Percentiles rank a stretch among this genome's conserved stretches.
Evolutionary conservation across 2,329 filamentous ascomycete species (phyloP).

Genomic region (Fusarium camptoceras): DNA sequence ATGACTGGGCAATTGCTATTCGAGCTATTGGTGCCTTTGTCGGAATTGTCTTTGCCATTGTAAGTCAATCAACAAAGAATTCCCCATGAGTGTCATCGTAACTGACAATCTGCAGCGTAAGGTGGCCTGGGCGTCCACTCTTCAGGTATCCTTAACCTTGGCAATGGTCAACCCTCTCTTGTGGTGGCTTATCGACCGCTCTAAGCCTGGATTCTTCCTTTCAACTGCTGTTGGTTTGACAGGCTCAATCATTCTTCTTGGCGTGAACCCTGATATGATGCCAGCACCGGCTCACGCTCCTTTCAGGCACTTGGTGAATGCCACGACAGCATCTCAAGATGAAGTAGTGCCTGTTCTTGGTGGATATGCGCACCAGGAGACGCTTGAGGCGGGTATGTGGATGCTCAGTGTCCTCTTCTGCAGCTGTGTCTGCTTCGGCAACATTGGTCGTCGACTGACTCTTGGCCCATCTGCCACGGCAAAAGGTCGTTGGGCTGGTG

Average conservation of each 20-base stretch:
- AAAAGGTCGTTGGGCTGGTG: slow-evolving; percentile 61
- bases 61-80: slow-evolving; percentile 59
- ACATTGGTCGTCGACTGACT: slow-evolving; percentile 87
- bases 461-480: slow-evolving; percentile 57
- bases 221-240: slow-evolving; percentile 78
- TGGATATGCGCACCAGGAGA: slow-evolving; percentile 70
- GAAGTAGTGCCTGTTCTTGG: slow-evolving; percentile 51
- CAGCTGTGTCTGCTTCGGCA: slow-evolving; percentile 94
- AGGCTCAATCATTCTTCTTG: slow-evolving; percentile 79
- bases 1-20: slow-evolving; percentile 78
- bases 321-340: slow-evolving; percentile 14
- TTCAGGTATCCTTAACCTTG: slow-evolving; percentile 91
- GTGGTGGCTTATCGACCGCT: slow-evolving; percentile 97
- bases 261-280: slow-evolving; percentile 81
- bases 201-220: slow-evolving; percentile 83
- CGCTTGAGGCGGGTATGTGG: slow-evolving; percentile 83
- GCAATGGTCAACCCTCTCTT: slow-evolving; percentile 91
- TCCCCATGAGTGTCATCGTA: background rate
- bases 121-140: slow-evolving; percentile 91
- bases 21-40: slow-evolving; percentile 71
- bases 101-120: slow-evolving; percentile 71
- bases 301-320: slow-evolving; percentile 40
- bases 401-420: slow-evolving; percentile 94
- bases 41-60: slow-evolving; percentile 77
- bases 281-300: slow-evolving; percentile 68